Evolutionary conservation across 257 asterid species (phyloP).

Genomic region (Capsicum pubescens): DNA sequence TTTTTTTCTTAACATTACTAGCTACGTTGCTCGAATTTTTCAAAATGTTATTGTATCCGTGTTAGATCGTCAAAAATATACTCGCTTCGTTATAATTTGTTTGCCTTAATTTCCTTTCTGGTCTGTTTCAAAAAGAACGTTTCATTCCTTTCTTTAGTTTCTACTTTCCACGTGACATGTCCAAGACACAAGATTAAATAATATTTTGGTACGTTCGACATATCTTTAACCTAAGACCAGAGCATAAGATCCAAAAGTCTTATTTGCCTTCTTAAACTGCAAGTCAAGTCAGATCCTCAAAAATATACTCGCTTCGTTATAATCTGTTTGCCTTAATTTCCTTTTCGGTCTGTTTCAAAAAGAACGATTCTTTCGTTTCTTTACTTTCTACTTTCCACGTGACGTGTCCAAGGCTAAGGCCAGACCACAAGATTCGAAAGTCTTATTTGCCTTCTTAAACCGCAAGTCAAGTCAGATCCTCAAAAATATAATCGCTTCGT

Average conservation of each 20-base stretch:
- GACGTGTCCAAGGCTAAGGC: too few species aligned
- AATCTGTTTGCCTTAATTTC: too few species aligned
- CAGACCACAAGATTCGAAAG: too few species aligned
- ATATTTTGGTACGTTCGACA: not conserved
- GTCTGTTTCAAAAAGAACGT: not conserved
- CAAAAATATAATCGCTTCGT: too few species aligned
- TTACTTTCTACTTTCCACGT: too few species aligned
- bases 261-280: too few species aligned
- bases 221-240: not conserved
- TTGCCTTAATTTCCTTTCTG: not conserved
- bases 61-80: not conserved
- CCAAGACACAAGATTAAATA: not conserved
- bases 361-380: too few species aligned
- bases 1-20: not conserved
- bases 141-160: not conserved
- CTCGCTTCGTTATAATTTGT: not conserved
- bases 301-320: too few species aligned
- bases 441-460: too few species aligned
- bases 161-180: not conserved
- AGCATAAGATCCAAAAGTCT: not conserved
- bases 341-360: too few species aligned
- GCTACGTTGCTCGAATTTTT: not conserved
- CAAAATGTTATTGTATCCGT: not conserved
- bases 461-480: too few species aligned
- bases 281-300: too few species aligned